Base-by-base conservation (phyloP, 2,329 filamentous ascomycete species). In the Aspergillus brunneoviolaceus region DNA sequence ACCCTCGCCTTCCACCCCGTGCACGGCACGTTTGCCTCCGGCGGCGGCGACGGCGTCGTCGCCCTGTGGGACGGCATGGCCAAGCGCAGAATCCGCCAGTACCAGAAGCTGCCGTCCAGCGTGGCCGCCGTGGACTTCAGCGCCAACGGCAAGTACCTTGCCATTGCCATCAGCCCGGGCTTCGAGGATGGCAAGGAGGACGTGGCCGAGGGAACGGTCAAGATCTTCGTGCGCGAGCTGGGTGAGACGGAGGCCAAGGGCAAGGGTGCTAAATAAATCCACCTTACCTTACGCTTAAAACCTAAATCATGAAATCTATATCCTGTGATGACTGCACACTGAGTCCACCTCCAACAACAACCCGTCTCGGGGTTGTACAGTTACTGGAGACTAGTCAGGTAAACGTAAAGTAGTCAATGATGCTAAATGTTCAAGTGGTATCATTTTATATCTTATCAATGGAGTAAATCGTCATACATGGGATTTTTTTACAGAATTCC, bases 21-120 rank as follows among this genome's bases (percentile, higher is more conserved):
- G 1, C 82, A 87, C 64, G 91, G 91, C 62, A 96, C 92, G 0
- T 96, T 97, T 75, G 93, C 92, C 0, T 92, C 89, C 12, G 93
- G 91, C 29, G 93, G 93, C 49, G 93, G 92, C 31, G 93, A 97
- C 72, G 91, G 92, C 39, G 90, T 93, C 9, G 92, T 96, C n/a
- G 91, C 91, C 5, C 79, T 97, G 49, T 97, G 93, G 93, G 93
- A 97, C 74, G 92, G 90, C 10, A 88, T 92, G 69, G 90, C 91
- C 58, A 97, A 96, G 85, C 84, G 92, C 70, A 86, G 93, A 74
- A 90, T 97, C 75, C 86, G 91, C 72, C 91, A 96, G 73, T 96
- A 96, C 75, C 91, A 92, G 70, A 90, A 90, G 71, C 92, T 93
- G 60, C 84, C 88, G 16, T 87, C 92, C 49, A 92, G 88, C 70